Percentiles rank a stretch among this genome's conserved stretches.
Evolutionary conservation across 352 stramenopile genomes (phyloP).

Genomic region (Globisporangium lucens): DNA sequence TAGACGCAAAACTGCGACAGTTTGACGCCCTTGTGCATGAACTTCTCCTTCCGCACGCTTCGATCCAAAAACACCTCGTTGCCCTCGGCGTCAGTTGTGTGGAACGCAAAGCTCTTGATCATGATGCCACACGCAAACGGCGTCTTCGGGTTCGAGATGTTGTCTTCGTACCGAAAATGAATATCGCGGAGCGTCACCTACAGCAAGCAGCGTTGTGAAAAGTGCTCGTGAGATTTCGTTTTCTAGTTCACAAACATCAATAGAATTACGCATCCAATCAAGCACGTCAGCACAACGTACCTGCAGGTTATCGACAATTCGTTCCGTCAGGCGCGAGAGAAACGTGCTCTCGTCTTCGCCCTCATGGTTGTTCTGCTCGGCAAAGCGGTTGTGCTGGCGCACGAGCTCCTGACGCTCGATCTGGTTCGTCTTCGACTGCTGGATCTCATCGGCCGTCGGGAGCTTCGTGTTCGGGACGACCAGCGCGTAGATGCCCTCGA

Average conservation of each 20-base stretch:
- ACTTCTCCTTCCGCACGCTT: constrained; percentile 27
- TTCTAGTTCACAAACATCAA: background rate
- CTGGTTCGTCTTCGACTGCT: constrained; percentile 54
- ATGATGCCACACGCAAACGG: constrained; percentile 77
- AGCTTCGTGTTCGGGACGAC: constrained; percentile 61
- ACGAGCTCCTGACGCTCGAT: constrained; percentile 69
- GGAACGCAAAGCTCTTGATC: constrained; percentile 60
- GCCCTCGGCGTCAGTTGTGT: constrained; percentile 70
- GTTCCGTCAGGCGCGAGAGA: constrained; percentile 63
- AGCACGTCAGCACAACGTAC: background rate
- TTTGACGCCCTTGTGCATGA: constrained; percentile 65
- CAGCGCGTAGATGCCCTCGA: constrained; percentile 71
- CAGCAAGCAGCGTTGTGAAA: background rate
- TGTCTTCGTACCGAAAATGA: constrained; percentile 79
- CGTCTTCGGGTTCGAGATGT: constrained; percentile 46
- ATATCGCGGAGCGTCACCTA: constrained; percentile 63
- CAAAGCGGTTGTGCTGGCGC: constrained; percentile 65
- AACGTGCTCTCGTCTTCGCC: constrained; percentile 78
- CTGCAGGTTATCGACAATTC: constrained; percentile 81
- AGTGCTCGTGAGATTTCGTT: background rate
- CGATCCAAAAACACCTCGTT: constrained; percentile 71
- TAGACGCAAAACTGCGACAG: constrained; percentile 53
- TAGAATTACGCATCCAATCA: background rate
- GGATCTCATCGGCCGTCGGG: constrained; percentile 44
- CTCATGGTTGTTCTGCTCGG: constrained; percentile 30